Evolutionary conservation across 768 basidiomycete species (phyloP), one percentile per base, ranked within the genome.

Genomic region (Agrocybe praecox): DNA sequence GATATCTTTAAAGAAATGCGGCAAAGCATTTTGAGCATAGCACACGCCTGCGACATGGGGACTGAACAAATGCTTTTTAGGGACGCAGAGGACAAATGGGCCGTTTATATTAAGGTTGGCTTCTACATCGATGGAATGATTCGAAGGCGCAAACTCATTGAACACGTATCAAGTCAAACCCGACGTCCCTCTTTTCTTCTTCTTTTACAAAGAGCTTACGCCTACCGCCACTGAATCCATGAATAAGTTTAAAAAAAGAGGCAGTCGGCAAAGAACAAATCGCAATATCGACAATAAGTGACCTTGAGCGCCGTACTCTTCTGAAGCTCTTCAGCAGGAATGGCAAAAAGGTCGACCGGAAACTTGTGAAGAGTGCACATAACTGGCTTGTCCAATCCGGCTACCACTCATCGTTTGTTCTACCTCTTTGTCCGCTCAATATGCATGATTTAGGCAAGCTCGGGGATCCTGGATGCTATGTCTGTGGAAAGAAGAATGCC

Each of bases 401-500:
- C 15, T 60, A 64, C 19, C 67, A 59, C 21, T 47, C 64, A 6
- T 72, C 76, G 4, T 76, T 79, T 50, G 19, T 76, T 2, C 67
- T 81, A 22, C 78, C 75, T 0, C 61, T 78, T 12, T 71, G 72
- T 18, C 74, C 73, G 0, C 59, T 78, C 11, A 65, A 58, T 34
- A 72, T 72, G 69, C 65, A 67, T 17, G 74, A 73, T 24, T 58
- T 78, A 19, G 77, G 73, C 9, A 72, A 66, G 42, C 61, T 80
- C 15, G 74, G 67, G n/a, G 68, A 71, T 23, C 43, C 64, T 29
- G 76, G 76, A 2, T 80, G 78, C 50, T 70, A 67, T 11, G 63
- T 78, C 0, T 81, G 78, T 47, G 75, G 77, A 1, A 69, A 72
- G 49, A 68, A 63, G 48, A 67, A 65, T 8, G 60, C 60, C n/a